Evolutionary conservation across 1,284 basidiomycete genomes (phyloP), one percentile per base, ranked within the genome.

Genomic region (Mycena sp.): DNA sequence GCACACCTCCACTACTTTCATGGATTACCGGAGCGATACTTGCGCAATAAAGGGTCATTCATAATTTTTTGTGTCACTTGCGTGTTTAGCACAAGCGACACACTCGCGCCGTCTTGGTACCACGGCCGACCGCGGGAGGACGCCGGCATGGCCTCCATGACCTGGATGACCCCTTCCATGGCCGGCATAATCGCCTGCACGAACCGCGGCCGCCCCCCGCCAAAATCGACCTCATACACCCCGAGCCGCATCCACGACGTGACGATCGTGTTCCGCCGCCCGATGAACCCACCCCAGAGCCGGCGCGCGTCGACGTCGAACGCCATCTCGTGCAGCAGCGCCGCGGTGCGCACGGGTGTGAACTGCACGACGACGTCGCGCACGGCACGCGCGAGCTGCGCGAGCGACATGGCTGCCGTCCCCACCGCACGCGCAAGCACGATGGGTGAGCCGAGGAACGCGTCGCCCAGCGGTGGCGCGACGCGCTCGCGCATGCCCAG

Each of bases 171-270:
- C 16, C 80, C 80, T 48, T 82, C 81, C 54, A 74, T 67, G 32
- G 70, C 67, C 14, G 78, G 78, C 75, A 81, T 79, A 21, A 76
- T 67, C 23, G 76, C 72, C 21, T 78, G 75, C 19, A 78, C 76
- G 53, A 72, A 71, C 37, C 67, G 58, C 16, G 80, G 76, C 26
- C 53, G 48, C 3, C 69, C 70, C 11, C 46, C 67, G 6, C 78
- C 79, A 64, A 80, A 81, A 65, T 81, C 78, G 10, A 81, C 67
- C 21, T 74, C 73, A 40, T 79, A 77, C n/a, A 76, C 68, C 6
- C 74, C 77, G 14, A 76, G 68, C n/a, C 74, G 64, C 32, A 79
- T 63, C 81, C 81, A 84, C 45, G 77, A 78, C 11, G 80, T 82
- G 14, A 78, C 71, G 35, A 82, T 75, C 17, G 72, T 69, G 64